Base-by-base conservation (phyloP, 169 alveolate species). In the Plasmodium cynomolgi region DNA sequence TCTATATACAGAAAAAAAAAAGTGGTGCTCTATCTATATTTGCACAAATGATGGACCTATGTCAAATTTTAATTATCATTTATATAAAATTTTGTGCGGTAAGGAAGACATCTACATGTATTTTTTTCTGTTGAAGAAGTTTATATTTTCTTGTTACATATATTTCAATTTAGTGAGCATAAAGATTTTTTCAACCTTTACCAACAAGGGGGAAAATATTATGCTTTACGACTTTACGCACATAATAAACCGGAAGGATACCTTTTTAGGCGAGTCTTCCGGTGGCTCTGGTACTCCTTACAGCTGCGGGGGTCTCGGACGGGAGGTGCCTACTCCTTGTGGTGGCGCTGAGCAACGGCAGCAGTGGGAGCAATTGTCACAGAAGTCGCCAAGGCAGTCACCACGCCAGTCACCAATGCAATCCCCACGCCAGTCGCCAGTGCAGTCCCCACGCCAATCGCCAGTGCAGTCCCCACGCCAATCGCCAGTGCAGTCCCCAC, bases 31-130 rank as follows among this genome's bases (percentile, higher is more conserved):
- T 8, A 3, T 88, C 20, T 80, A 88, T 62, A 81, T 88, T 62
- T 88, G 73, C 47, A 88, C 94, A 26, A 37, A 39, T 37, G 73
- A 77, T 80, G 94, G 94, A 23, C 94, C 94, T 1, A 88, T 88
- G 94, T 80, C 90, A 39, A 88, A 88, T 88, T 81, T 88, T 88
- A 54, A 88, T 80, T 88, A 88, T 62, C 94, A 88, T 68, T 81
- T 88, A 31, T 88, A 79, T 80, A 88, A 88, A 68, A 88, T 88
- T 31, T 79, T 88, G 71, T 81, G 86, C 81, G 68, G 90, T 26
- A 62, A 79, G 47, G 90, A 88, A 54, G 84, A 88, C 47, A 88
- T 88, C 34, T 88, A 88, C 31, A 88, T 80, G 90, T 88, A 88
- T 20, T 88, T 88, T 54, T 77, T 81, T 81, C 20, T 88, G 33